Evolutionary conservation across 2,329 filamentous ascomycete genomes (phyloP).

Genomic region (Helotiales sp.): DNA sequence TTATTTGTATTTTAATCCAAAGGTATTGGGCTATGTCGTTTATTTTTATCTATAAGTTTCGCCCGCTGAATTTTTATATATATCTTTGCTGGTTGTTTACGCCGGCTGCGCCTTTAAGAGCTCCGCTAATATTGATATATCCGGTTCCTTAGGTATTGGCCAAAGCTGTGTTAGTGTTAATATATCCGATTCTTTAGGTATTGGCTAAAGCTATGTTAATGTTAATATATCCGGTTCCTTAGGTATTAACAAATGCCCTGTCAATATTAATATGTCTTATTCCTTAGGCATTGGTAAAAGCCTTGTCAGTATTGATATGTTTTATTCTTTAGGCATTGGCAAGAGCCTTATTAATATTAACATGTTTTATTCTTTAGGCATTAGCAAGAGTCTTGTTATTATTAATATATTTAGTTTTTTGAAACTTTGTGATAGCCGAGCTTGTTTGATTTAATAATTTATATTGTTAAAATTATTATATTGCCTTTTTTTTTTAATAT

Average conservation of each 20-base stretch:
- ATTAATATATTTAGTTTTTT: constrained; percentile 1
- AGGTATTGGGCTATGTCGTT: neutral
- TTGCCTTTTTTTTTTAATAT: neutral
- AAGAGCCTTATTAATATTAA: no score
- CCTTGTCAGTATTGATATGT: neutral
- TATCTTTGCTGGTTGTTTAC: no score
- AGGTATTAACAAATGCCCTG: no score
- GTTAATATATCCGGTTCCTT: no score
- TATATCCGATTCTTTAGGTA: neutral
- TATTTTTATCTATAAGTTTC: neutral
- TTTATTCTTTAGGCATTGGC: no score
- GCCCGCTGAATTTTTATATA: no score
- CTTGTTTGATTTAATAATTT: neutral
- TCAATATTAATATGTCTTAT: no score
- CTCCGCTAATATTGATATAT: no score
- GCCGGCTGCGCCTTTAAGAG: no score
- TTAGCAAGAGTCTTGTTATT: no score
- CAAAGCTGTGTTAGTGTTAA: neutral
- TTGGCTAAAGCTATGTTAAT: neutral
- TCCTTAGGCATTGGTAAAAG: neutral
- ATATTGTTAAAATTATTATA: neutral
- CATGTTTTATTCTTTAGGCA: no score
- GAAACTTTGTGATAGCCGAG: constrained; percentile 3
- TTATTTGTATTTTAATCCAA: neutral
- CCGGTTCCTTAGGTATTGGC: no score